Base-by-base conservation (phyloP, 2,329 filamentous ascomycete species). In the Pseudocercospora vitis region DNA sequence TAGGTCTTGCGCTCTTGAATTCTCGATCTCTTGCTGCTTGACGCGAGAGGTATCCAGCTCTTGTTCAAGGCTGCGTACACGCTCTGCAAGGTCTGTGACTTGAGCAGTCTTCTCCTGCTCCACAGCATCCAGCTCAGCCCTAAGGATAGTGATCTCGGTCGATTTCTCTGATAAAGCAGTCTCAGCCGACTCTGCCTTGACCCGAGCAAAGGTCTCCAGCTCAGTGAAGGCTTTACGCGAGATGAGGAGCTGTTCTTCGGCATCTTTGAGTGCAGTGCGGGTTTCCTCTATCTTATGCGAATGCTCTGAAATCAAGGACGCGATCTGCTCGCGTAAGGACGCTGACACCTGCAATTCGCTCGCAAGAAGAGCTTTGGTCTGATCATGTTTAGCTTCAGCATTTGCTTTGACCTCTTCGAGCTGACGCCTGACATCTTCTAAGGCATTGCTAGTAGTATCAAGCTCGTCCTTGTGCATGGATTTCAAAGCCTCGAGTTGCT, bases 11-110 rank as follows among this genome's bases (percentile, higher is more conserved):
- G 28, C 46, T 2, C 37, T 23, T 2, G 58, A 48, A 31, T 52
- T 11, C 18, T 59, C 48, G 8, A 62, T 47, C 29, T 58, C 57
- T 12, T 56, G 52, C 2, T 31, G 9, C 6, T 48, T 11, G 12
- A 12, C n/a, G 12, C 29, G 45, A 9, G 46, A 29, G 18, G 23
- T 29, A 18, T 37, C 33, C 3, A 47, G 42, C 18, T 52, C 33
- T 33, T 44, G 16, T 8, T 1, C 35, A 2, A 35, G 32, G 12
- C 24, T 35, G 3, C 19, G 18, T 11, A 18, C 9, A 23, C 32
- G 45, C 18, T 48, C 21, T 3, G 33, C 29, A 35, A 23, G 26
- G 16, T 24, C 18, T 33, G 32, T 28, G n/a, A 35, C n/a, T 19
- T 37, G 29, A 12, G 46, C 46, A 28, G 35, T 24, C 16, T 21